These are phyloP conservation scores for Sporothrix euskadiensis DNA, from an alignment of 2,329 filamentous ascomycete species.

Conservation along the genomic window DNA sequence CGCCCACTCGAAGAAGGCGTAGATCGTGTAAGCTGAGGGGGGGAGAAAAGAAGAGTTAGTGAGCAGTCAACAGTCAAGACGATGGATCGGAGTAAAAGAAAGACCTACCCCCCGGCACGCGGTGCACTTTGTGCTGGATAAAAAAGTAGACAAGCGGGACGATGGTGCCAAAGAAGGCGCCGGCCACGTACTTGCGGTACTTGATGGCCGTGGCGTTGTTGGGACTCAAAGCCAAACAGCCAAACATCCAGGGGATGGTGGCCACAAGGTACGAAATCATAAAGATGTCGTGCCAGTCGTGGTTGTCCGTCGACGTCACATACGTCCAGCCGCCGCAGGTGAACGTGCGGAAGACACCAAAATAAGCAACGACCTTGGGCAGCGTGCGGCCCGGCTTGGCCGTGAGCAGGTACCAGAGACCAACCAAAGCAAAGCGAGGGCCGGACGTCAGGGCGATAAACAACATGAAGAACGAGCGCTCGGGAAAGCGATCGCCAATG, in stretches of 20 bases:
- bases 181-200: slow-evolving; percentile 82
- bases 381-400: slow-evolving; percentile 71
- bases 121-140: slow-evolving; percentile 97
- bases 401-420: slow-evolving; percentile 88
- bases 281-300: slow-evolving; percentile 98
- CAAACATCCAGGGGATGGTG: slow-evolving; percentile 91
- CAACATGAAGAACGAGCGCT: slow-evolving; percentile 93
- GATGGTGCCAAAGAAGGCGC: slow-evolving; percentile 85
- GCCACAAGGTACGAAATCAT: slow-evolving; percentile 98
- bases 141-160: slow-evolving; percentile 94
- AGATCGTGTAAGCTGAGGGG: slow-evolving; percentile 84
- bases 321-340: slow-evolving; percentile 99
- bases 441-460: slow-evolving; percentile 96
- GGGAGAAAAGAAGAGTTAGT: neutral
- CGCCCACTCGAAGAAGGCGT: slow-evolving; percentile 97
- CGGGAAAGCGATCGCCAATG: slow-evolving; percentile 95
- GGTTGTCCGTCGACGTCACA: slow-evolving; percentile 95
- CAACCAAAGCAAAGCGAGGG: slow-evolving; percentile 88
- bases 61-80: neutral
- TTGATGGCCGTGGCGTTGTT: slow-evolving; percentile 79
- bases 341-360: slow-evolving; percentile 83
- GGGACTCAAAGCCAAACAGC: slow-evolving; percentile 85
- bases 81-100: neutral
- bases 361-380: slow-evolving; percentile 76
- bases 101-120: slow-evolving; percentile 82